A percentile compares a stretch with the other conserved stretches of the same genome.
These are phyloP conservation scores for Basidiobolus meristosporus DNA, from an alignment of 371 early-diverging fungal species.

Conservation along the genomic window DNA sequence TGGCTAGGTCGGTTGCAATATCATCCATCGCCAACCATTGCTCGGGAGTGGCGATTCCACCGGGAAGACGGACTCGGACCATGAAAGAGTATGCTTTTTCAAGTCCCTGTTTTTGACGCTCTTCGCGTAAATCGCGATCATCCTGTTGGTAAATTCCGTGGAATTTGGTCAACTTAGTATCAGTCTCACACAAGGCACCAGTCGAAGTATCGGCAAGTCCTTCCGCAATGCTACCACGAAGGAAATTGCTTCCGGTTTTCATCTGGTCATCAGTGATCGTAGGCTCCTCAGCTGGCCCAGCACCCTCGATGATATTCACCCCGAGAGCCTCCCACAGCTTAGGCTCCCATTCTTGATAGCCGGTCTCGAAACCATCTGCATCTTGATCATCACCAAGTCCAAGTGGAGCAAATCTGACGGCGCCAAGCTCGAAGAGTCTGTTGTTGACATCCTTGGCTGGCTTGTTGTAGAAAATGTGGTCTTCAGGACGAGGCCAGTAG, in stretches of 20 bases:
- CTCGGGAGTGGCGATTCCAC: slow-evolving; percentile 65
- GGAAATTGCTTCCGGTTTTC: slow-evolving; percentile 72
- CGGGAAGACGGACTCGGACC: slow-evolving; percentile 87
- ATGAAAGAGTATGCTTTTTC: slow-evolving; percentile 88
- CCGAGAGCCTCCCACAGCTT: slow-evolving; percentile 69
- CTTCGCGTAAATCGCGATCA: slow-evolving; percentile 81
- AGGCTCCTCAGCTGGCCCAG: slow-evolving; percentile 40
- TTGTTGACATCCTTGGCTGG: slow-evolving; percentile 69
- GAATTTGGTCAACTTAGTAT: slow-evolving; percentile 84
- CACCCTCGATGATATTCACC: slow-evolving; percentile 32
- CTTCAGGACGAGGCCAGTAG: slow-evolving; percentile 87
- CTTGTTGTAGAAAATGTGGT: slow-evolving; percentile 77
- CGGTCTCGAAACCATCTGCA: slow-evolving; percentile 75
- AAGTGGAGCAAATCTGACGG: slow-evolving; percentile 27
- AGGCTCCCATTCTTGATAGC: slow-evolving; percentile 54
- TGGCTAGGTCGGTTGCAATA: slow-evolving; percentile 59
- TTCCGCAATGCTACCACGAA: slow-evolving; percentile 79
- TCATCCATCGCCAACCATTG: slow-evolving; percentile 89
- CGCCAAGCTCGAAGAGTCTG: slow-evolving; percentile 56
- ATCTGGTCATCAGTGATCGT: slow-evolving; percentile 71
- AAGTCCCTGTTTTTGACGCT: slow-evolving; percentile 60
- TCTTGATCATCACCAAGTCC: slow-evolving; percentile 87
- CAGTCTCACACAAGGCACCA: slow-evolving; percentile 70
- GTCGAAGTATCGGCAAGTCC: slow-evolving; percentile 64
- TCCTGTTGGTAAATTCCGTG: slow-evolving; percentile 93